Conservation (phyloP, 2,329 filamentous ascomycete genomes). For the Xylaria sp. region DNA sequence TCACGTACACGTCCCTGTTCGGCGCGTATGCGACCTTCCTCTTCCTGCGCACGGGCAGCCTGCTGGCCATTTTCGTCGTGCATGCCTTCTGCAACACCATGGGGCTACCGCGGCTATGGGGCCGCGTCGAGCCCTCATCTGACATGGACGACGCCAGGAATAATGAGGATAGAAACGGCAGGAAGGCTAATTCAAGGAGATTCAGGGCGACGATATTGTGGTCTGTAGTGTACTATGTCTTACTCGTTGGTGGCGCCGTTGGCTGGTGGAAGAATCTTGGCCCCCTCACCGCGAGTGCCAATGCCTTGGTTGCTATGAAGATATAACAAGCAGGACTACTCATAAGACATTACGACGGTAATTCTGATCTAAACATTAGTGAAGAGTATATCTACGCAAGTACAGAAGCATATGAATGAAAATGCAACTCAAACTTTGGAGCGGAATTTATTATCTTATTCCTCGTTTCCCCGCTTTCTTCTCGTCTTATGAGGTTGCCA, state of each 20-base stretch:
- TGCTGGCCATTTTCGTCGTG: conserved; percentile 78
- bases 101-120: conserved; percentile 89
- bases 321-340: conserved; percentile 38
- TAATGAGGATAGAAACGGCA: conserved; percentile 34
- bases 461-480: not conserved
- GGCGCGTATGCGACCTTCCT: conserved; percentile 93
- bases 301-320: conserved; percentile 57
- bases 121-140: conserved; percentile 69
- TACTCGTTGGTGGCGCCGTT: conserved; percentile 77
- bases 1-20: conserved; percentile 91
- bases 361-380: not conserved
- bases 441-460: conserved; percentile 12
- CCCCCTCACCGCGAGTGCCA: conserved; percentile 73
- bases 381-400: conserved; percentile 5
- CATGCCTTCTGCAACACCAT: conserved; percentile 94
- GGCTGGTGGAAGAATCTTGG: conserved; percentile 79
- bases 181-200: conserved; percentile 43
- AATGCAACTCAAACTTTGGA: not conserved
- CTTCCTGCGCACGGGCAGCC: conserved; percentile 84
- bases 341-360: not conserved
- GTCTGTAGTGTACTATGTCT: conserved; percentile 81
- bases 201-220: conserved; percentile 61
- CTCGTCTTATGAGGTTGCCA: conserved; percentile 1
- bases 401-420: conserved; percentile 6
- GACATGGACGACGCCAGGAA: conserved; percentile 40